Conservation (phyloP, 768 basidiomycete genomes). For the Suillus subaureus region DNA sequence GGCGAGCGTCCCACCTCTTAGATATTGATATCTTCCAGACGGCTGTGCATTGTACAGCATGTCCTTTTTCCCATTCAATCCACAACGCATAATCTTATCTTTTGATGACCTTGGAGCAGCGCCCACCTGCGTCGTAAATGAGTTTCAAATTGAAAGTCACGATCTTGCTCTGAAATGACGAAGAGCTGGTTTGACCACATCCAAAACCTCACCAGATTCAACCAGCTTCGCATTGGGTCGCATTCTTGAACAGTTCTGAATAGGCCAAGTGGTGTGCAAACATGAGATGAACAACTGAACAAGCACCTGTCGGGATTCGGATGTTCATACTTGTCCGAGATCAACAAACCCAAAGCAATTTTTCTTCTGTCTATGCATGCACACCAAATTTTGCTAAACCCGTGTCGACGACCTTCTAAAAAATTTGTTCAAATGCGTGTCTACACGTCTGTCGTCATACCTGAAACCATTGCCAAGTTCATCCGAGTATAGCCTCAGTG, state of each 20-base stretch:
- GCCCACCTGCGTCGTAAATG: slow-evolving; percentile 33
- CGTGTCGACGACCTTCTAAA: not conserved
- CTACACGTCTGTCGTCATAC: not conserved
- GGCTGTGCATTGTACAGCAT: too few relatives aligned
- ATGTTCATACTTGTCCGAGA: not conserved
- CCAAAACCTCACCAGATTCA: not conserved
- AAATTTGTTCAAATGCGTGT: not conserved
- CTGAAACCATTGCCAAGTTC: not conserved
- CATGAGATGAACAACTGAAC: not conserved
- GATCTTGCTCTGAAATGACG: not conserved
- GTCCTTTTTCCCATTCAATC: too few relatives aligned
- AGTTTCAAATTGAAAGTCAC: slow-evolving; percentile 44
- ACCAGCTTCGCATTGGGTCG: not conserved
- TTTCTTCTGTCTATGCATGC: too few relatives aligned
- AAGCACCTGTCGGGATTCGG: not conserved
- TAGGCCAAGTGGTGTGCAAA: not conserved
- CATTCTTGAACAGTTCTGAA: too few relatives aligned
- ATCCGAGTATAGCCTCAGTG: not conserved
- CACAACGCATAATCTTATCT: too few relatives aligned
- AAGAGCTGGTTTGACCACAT: not conserved
- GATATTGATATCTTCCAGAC: too few relatives aligned
- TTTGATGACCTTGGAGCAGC: too few relatives aligned
- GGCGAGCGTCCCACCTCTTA: too few relatives aligned
- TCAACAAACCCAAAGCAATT: too few relatives aligned
- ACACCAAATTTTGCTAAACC: not conserved